Percentiles rank a stretch among this genome's conserved stretches.
These are phyloP conservation scores for Malania oleifera DNA, from an alignment of 164 flowering plant species.

Conservation along the genomic window DNA sequence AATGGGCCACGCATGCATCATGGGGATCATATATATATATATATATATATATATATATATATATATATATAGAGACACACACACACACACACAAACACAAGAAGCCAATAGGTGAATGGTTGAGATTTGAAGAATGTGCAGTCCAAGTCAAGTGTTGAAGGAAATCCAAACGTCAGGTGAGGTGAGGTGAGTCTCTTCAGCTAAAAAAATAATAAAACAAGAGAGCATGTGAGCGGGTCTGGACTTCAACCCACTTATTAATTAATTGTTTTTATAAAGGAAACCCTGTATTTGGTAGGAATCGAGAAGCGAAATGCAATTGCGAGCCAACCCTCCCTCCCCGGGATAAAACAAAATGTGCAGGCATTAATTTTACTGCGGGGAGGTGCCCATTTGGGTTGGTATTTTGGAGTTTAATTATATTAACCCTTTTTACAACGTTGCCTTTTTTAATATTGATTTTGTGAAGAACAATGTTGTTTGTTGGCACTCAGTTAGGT, in stretches of 20 bases:
- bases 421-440: too few relatives aligned
- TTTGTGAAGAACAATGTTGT: too few relatives aligned
- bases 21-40: neutral
- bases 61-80: neutral
- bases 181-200: constrained; percentile 3
- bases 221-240: constrained; percentile 16
- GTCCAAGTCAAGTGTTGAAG: constrained; percentile 1
- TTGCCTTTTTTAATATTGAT: too few relatives aligned
- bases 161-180: too few relatives aligned
- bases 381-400: too few relatives aligned
- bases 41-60: neutral
- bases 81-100: neutral
- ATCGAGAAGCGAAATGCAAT: neutral
- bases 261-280: too few relatives aligned
- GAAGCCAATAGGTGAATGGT: neutral
- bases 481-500: too few relatives aligned
- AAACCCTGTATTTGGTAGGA: constrained; percentile 4
- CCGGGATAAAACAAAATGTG: too few relatives aligned
- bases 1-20: constrained; percentile 2
- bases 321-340: too few relatives aligned
- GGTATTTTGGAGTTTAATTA: too few relatives aligned
- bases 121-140: constrained; percentile 10
- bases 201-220: neutral
- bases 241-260: neutral
- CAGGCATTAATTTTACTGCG: too few relatives aligned